Conservation (phyloP, 2,329 filamentous ascomycete genomes). For the Pseudocercospora pini-densiflorae region DNA sequence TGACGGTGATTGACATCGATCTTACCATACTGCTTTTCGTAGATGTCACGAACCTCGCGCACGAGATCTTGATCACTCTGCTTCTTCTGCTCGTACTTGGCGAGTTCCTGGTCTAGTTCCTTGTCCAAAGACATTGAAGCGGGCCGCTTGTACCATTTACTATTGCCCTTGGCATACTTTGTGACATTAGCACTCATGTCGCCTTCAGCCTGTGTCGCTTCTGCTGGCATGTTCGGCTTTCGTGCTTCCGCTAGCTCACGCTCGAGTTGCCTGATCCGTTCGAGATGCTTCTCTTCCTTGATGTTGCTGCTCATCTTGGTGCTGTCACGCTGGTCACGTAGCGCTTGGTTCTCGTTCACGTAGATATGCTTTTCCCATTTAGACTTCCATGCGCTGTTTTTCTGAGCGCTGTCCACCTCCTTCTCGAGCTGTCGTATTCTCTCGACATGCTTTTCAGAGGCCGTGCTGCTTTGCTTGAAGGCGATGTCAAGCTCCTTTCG, state of each 20-base stretch:
- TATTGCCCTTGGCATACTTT: constrained; percentile 39
- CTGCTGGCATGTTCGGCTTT: constrained; percentile 12
- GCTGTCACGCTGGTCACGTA: constrained; percentile 28
- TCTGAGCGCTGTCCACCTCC: constrained; percentile 24
- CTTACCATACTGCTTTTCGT: constrained; percentile 48
- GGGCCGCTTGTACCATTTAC: constrained; percentile 45
- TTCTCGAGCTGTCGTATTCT: constrained; percentile 28
- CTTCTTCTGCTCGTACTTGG: constrained; percentile 25
- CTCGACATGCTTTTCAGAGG: constrained; percentile 28
- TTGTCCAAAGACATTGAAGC: constrained; percentile 20
- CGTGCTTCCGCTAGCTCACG: constrained; percentile 19
- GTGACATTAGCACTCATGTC: constrained; percentile 43
- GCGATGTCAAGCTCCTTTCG: constrained; percentile 30
- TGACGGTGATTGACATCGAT: constrained; percentile 41
- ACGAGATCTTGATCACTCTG: constrained; percentile 41
- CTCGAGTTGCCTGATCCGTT: constrained; percentile 27
- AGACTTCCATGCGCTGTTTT: constrained; percentile 11
- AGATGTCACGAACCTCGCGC: constrained; percentile 46
- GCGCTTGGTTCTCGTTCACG: constrained; percentile 24
- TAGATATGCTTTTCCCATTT: constrained; percentile 24
- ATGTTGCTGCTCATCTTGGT: constrained; percentile 29
- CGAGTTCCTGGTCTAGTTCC: constrained; percentile 16
- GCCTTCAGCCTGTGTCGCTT: constrained; percentile 41
- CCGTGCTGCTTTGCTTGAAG: constrained; percentile 32
- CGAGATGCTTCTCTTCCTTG: constrained; percentile 26